Conservation (phyloP, 192 early-diverging fungal species). For the Thamnidium elegans region DNA sequence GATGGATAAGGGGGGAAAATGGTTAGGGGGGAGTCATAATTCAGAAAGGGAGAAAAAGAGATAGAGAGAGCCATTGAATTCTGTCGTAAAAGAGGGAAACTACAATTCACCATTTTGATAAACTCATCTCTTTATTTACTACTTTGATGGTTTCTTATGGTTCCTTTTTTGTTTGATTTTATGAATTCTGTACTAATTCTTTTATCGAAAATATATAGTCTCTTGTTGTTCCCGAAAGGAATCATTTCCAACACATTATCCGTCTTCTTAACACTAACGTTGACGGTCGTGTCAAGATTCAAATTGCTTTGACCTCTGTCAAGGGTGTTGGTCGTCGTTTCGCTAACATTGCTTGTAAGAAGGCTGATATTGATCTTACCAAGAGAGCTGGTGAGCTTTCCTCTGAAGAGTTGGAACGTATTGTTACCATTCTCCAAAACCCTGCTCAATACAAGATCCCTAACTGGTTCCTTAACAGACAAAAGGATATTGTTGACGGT, state of each 20-base stretch:
- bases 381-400: slow-evolving; percentile 98
- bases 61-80: background rate
- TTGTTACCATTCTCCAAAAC: slow-evolving; percentile 99
- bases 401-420: slow-evolving; percentile 96
- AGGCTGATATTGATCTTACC: slow-evolving; percentile 96
- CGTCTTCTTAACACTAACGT: slow-evolving; percentile 99
- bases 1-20: background rate
- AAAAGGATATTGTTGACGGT: slow-evolving; percentile 96
- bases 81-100: no score
- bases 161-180: slow-evolving; percentile 1
- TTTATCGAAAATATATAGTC: slow-evolving; percentile 48
- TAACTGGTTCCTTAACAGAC: slow-evolving; percentile 99
- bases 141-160: background rate
- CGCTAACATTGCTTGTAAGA: slow-evolving; percentile 98
- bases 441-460: slow-evolving; percentile 99
- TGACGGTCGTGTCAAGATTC: slow-evolving; percentile 91
- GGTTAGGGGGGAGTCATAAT: no score
- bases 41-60: background rate
- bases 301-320: slow-evolving; percentile 95
- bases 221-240: slow-evolving; percentile 87
- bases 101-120: no score
- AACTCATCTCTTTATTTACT: no score
- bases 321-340: slow-evolving; percentile 99
- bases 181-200: background rate
- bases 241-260: slow-evolving; percentile 95